These are phyloP conservation scores for Coniochaeta prunicola DNA, from an alignment of 2,329 filamentous ascomycete genomes.

Conservation along the genomic window DNA sequence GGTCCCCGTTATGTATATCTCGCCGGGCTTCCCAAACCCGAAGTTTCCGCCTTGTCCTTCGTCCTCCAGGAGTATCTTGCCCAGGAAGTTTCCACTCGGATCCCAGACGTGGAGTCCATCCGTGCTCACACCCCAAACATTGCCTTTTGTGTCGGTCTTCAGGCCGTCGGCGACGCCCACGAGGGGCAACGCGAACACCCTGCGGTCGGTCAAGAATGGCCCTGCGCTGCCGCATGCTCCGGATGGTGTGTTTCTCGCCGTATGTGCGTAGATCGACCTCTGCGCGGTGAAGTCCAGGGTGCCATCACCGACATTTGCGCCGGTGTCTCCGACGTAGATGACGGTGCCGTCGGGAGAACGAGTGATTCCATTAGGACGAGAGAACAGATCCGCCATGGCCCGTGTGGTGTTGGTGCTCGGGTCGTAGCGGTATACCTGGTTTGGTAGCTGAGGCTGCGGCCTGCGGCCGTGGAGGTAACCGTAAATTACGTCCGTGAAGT, in stretches of 20 bases:
- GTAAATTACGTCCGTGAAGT: slow-evolving; percentile 44
- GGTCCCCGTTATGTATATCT: slow-evolving; percentile 27
- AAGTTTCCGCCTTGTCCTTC: slow-evolving; percentile 39
- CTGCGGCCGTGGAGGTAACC: slow-evolving; percentile 39
- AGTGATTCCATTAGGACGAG: slow-evolving; percentile 35
- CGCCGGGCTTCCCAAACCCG: slow-evolving; percentile 34
- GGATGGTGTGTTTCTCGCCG: slow-evolving; percentile 23
- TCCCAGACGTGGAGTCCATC: slow-evolving; percentile 44
- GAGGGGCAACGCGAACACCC: slow-evolving; percentile 43
- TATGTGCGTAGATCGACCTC: slow-evolving; percentile 16
- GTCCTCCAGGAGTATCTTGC: slow-evolving; percentile 29
- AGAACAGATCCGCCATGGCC: slow-evolving; percentile 39
- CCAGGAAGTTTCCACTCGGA: slow-evolving; percentile 34
- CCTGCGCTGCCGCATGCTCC: slow-evolving; percentile 10
- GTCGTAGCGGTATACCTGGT: slow-evolving; percentile 40
- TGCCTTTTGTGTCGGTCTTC: slow-evolving; percentile 36
- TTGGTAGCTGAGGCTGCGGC: slow-evolving; percentile 32
- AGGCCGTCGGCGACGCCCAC: slow-evolving; percentile 39
- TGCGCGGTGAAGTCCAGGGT: slow-evolving; percentile 14
- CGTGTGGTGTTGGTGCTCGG: slow-evolving; percentile 28
- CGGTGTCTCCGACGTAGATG: slow-evolving; percentile 38
- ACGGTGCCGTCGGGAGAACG: slow-evolving; percentile 37
- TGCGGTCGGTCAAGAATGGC: slow-evolving; percentile 37
- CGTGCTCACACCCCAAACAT: slow-evolving; percentile 40
- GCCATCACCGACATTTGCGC: slow-evolving; percentile 24